Percentiles rank a stretch among this genome's conserved stretches.
Evolutionary conservation across 2,329 filamentous ascomycete species (phyloP).

Genomic region (Didymella arachidicola): DNA sequence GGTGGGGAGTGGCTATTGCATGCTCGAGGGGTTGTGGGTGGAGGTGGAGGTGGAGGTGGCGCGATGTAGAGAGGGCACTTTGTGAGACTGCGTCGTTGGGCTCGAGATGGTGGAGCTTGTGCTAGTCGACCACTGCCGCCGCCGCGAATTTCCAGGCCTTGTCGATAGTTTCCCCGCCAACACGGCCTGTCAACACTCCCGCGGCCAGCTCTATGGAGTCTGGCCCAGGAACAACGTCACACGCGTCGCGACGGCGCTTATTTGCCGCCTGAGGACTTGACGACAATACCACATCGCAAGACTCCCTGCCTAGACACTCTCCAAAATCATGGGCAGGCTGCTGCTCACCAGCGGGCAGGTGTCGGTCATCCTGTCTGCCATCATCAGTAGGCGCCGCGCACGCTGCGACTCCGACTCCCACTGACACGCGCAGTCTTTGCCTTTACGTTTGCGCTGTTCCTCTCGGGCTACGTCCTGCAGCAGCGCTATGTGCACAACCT

Average conservation of each 20-base stretch:
- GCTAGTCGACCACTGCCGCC: not conserved
- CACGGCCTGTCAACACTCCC: conserved; percentile 19
- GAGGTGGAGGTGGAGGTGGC: not conserved
- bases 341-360: conserved; percentile 75
- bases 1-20: conserved; percentile 12
- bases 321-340: conserved; percentile 52
- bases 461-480: conserved; percentile 86
- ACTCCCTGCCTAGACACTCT: not conserved
- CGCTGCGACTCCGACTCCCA: not conserved
- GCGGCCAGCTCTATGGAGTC: conserved; percentile 25
- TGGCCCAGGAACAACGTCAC: conserved; percentile 39
- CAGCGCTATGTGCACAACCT: conserved; percentile 83
- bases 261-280: conserved; percentile 20
- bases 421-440: conserved; percentile 64
- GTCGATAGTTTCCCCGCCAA: conserved; percentile 41
- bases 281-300: no score
- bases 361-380: conserved; percentile 69
- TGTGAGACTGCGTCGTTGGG: not conserved
- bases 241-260: conserved; percentile 28
- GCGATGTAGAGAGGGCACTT: not conserved
- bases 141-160: conserved; percentile 28
- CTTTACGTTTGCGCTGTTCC: conserved; percentile 83
- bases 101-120: conserved; percentile 3
- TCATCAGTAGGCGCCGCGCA: conserved; percentile 62
- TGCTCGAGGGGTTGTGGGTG: conserved; percentile 7